Conservation (phyloP, 2,329 filamentous ascomycete species). For the Fusarium temperatum region DNA sequence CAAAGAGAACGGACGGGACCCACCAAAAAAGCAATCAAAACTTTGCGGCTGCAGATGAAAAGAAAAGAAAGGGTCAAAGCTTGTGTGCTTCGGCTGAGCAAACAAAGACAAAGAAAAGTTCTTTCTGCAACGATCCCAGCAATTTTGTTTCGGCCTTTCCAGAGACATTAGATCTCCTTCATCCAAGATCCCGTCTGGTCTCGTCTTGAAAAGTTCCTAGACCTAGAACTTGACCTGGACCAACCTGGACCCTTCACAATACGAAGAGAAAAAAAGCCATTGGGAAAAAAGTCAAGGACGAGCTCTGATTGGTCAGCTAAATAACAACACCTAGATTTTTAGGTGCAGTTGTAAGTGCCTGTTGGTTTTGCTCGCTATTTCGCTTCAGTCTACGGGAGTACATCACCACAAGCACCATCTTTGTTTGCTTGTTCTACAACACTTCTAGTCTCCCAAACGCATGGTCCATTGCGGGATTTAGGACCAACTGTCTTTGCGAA, state of each 20-base stretch:
- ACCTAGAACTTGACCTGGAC: not conserved
- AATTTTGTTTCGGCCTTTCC: not conserved
- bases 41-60: conserved; percentile 1
- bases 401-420: not conserved
- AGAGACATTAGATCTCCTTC: conserved; percentile 1
- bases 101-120: conserved; percentile 21
- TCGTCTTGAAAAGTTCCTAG: not conserved
- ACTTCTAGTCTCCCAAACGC: conserved; percentile 4
- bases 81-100: conserved; percentile 12
- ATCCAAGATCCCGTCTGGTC: not conserved
- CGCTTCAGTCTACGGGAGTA: not conserved
- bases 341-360: conserved; percentile 20
- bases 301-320: conserved; percentile 18
- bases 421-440: conserved; percentile 26
- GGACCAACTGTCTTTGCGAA: conserved; percentile 4
- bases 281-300: not conserved
- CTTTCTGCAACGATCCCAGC: conserved; percentile 8
- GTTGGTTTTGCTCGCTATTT: conserved; percentile 1
- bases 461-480: not conserved
- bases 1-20: not conserved
- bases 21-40: conserved; percentile 38
- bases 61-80: conserved; percentile 9
- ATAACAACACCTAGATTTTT: not conserved
- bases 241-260: conserved; percentile 10
- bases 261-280: conserved; percentile 5